phyloP scores from a whole-genome alignment of 1,139 yeast species.

The Diutina mesorugosa region DNA sequence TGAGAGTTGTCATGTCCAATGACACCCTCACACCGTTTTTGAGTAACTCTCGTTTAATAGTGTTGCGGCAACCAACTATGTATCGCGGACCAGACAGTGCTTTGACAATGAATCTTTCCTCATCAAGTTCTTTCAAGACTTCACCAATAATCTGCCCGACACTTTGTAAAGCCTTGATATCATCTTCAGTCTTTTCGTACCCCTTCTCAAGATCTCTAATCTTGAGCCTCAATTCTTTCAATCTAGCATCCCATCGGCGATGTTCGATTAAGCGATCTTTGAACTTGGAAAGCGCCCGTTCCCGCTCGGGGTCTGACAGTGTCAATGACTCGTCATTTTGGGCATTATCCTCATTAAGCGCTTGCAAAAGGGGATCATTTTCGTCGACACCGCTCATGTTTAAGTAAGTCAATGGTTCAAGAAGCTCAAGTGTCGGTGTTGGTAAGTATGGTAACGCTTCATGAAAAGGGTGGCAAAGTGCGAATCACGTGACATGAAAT shows the following conservation, averaged over 20 bases:
- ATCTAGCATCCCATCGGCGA: constrained; percentile 86
- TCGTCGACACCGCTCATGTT: constrained; percentile 21
- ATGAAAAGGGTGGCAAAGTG: background rate
- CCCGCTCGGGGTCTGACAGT: constrained; percentile 62
- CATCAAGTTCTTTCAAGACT: constrained; percentile 89
- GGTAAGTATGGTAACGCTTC: background rate
- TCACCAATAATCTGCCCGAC: constrained; percentile 98
- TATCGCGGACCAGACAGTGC: constrained; percentile 97
- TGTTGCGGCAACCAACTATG: constrained; percentile 93
- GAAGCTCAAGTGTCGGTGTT: background rate
- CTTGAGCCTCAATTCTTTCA: constrained; percentile 72
- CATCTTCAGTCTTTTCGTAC: constrained; percentile 90
- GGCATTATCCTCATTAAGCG: constrained; percentile 19
- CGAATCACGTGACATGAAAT: background rate
- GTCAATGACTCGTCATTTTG: constrained; percentile 5
- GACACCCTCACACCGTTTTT: constrained; percentile 96
- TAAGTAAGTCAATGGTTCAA: background rate
- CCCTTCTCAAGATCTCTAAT: constrained; percentile 77
- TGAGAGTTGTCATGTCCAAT: constrained; percentile 92
- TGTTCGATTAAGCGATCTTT: constrained; percentile 86
- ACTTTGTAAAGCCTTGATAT: constrained; percentile 91
- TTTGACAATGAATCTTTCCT: constrained; percentile 90
- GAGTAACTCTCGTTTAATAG: constrained; percentile 70
- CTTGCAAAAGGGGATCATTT: constrained; percentile 62
- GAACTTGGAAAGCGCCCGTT: constrained; percentile 65